These are phyloP conservation scores for Leccinum boreale DNA, from an alignment of 768 basidiomycete species.

Conservation along the genomic window DNA sequence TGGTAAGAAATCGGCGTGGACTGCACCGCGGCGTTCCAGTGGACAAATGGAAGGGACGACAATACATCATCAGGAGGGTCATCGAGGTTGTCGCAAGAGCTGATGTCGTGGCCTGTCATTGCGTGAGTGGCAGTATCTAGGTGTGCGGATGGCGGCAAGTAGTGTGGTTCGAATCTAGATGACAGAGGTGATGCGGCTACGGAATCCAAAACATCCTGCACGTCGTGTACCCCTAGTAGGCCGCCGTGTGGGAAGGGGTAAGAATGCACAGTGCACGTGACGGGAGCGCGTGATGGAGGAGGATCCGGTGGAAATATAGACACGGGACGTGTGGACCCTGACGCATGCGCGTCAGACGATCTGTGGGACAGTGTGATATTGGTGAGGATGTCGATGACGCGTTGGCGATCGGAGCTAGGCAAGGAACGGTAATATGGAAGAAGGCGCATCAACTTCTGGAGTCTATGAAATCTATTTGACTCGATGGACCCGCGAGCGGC, in stretches of 20 bases:
- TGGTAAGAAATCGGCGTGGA: slow-evolving; percentile 1
- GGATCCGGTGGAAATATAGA: slow-evolving; percentile 5
- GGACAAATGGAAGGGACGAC: slow-evolving; percentile 20
- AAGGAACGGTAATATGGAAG: slow-evolving; percentile 39
- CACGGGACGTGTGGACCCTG: slow-evolving; percentile 16
- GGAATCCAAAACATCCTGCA: slow-evolving; percentile 12
- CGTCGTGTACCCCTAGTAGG: slow-evolving; percentile 6
- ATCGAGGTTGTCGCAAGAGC: slow-evolving; percentile 8
- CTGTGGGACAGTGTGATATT: slow-evolving; percentile 6
- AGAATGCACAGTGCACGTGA: slow-evolving; percentile 5
- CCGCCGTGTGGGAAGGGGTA: slow-evolving; percentile 11
- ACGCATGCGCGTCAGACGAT: slow-evolving; percentile 11
- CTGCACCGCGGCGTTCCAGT: slow-evolving; percentile 26
- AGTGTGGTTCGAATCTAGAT: slow-evolving; percentile 19
- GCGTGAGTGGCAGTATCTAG: slow-evolving; percentile 1
- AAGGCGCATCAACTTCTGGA: slow-evolving; percentile 41
- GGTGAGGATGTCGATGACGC: slow-evolving; percentile 26
- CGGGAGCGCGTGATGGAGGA: neutral
- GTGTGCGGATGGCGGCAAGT: slow-evolving; percentile 6
- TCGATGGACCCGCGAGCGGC: slow-evolving; percentile 57
- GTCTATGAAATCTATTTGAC: slow-evolving; percentile 50
- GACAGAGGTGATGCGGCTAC: neutral
- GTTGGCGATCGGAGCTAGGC: slow-evolving; percentile 26
- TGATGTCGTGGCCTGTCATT: slow-evolving; percentile 3
- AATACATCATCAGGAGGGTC: slow-evolving; percentile 15